Percentiles rank a stretch among this genome's conserved stretches.
Conservation (phyloP, 352 stramenopile species). For the Phytophthora crassamura region DNA sequence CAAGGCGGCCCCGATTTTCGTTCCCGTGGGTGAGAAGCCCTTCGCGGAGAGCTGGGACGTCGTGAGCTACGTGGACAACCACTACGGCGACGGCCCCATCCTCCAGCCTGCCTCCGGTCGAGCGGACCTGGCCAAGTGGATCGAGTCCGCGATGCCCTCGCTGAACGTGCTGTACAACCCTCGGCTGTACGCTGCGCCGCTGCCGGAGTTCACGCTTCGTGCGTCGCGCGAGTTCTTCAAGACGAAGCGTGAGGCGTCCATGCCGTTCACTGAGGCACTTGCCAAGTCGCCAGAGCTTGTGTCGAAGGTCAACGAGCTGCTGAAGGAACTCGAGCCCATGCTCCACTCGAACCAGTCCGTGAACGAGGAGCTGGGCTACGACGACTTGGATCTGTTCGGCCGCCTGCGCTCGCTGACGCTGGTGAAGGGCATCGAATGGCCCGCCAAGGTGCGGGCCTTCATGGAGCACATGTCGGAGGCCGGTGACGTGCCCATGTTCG, state of each 20-base stretch:
- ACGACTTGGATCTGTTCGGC: conserved; percentile 59
- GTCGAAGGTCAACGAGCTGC: conserved; percentile 39
- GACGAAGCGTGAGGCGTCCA: conserved; percentile 43
- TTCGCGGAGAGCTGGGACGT: conserved; percentile 63
- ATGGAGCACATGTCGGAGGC: conserved; percentile 46
- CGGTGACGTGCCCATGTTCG: conserved; percentile 47
- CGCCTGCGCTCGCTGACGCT: conserved; percentile 52
- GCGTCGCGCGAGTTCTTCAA: conserved; percentile 53
- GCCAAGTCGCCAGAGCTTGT: conserved; percentile 49
- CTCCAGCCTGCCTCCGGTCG: conserved; percentile 40
- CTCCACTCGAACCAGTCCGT: conserved; percentile 46
- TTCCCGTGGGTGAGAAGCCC: conserved; percentile 36
- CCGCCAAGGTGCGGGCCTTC: conserved; percentile 55
- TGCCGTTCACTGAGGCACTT: conserved; percentile 42
- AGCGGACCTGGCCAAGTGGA: conserved; percentile 53
- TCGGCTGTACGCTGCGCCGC: conserved; percentile 38
- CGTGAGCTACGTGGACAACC: conserved; percentile 52
- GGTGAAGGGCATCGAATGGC: conserved; percentile 55
- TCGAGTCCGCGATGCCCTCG: conserved; percentile 26
- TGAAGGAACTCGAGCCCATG: conserved; percentile 42
- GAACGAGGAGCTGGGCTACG: conserved; percentile 57
- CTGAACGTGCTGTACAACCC: conserved; percentile 49
- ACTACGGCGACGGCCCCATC: conserved; percentile 45
- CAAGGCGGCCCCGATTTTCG: conserved; percentile 54
- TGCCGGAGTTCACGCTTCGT: conserved; percentile 50